These are phyloP conservation scores for Suhomyces wounanorum DNA, from an alignment of 1,139 yeast species.

Conservation along the genomic window DNA sequence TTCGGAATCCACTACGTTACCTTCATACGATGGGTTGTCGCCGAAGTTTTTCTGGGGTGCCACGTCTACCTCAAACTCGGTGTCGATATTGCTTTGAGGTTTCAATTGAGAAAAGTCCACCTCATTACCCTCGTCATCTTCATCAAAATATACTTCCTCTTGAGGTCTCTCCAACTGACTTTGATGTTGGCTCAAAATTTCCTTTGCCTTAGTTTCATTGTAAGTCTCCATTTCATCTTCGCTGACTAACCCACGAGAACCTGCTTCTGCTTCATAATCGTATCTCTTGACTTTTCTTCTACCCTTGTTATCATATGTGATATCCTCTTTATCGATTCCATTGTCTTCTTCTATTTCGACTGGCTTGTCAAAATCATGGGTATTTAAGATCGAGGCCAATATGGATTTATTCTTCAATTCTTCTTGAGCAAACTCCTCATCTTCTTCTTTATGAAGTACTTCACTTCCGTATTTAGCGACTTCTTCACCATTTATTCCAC, in stretches of 20 bases:
- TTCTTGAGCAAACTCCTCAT: constrained; percentile 26
- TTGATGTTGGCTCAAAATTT: constrained; percentile 27
- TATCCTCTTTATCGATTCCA: constrained; percentile 40
- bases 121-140: constrained; percentile 44
- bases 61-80: constrained; percentile 12
- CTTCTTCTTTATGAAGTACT: constrained; percentile 27
- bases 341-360: constrained; percentile 50
- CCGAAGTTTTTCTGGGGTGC: constrained; percentile 7
- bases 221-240: constrained; percentile 22
- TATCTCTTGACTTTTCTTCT: constrained; percentile 34
- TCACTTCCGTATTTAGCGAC: constrained; percentile 22
- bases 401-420: constrained; percentile 43
- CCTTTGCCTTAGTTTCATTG: constrained; percentile 18
- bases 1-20: constrained; percentile 23
- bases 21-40: constrained; percentile 8
- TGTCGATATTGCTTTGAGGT: neutral
- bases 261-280: constrained; percentile 43
- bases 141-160: constrained; percentile 43
- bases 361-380: constrained; percentile 64
- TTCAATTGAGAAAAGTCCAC: constrained; percentile 29
- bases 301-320: constrained; percentile 53
- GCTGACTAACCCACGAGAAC: constrained; percentile 16
- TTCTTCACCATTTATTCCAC: constrained; percentile 29
- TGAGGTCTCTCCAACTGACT: constrained; percentile 25
- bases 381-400: constrained; percentile 52